Evolutionary conservation across 768 basidiomycete species (phyloP).

Genomic region (Hortiboletus campestris): DNA sequence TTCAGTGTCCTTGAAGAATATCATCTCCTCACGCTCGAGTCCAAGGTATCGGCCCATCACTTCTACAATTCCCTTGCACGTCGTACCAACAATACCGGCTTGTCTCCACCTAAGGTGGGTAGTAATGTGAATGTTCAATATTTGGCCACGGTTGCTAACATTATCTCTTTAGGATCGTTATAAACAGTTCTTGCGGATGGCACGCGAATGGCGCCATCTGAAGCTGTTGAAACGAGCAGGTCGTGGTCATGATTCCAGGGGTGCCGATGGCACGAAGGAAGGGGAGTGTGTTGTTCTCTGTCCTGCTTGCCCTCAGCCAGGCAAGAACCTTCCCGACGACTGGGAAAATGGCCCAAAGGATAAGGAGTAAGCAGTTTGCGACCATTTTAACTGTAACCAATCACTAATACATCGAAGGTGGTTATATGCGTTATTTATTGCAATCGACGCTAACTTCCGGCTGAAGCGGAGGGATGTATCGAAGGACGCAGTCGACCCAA

Average conservation of each 20-base stretch:
- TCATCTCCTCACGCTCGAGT: neutral
- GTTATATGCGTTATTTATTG: neutral
- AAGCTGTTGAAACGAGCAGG: neutral
- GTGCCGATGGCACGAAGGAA: neutral
- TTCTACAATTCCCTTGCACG: neutral
- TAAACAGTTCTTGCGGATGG: neutral
- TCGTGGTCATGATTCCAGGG: neutral
- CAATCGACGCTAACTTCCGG: neutral
- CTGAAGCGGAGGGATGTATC: neutral
- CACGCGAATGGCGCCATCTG: neutral
- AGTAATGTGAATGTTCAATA: too few relatives aligned
- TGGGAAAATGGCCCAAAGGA: neutral
- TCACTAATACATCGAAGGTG: neutral
- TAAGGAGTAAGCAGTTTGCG: too few relatives aligned
- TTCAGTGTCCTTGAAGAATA: neutral
- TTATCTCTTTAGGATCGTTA: neutral
- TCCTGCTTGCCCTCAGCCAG: neutral
- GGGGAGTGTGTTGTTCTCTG: neutral
- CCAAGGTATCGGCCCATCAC: neutral
- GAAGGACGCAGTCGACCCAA: neutral
- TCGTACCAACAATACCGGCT: neutral
- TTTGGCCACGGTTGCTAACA: neutral
- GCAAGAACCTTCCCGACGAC: neutral
- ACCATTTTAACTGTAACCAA: too few relatives aligned
- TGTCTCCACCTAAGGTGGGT: neutral